Conservation (phyloP, 2,329 filamentous ascomycete genomes). For the Pseudopyricularia cyperi region DNA sequence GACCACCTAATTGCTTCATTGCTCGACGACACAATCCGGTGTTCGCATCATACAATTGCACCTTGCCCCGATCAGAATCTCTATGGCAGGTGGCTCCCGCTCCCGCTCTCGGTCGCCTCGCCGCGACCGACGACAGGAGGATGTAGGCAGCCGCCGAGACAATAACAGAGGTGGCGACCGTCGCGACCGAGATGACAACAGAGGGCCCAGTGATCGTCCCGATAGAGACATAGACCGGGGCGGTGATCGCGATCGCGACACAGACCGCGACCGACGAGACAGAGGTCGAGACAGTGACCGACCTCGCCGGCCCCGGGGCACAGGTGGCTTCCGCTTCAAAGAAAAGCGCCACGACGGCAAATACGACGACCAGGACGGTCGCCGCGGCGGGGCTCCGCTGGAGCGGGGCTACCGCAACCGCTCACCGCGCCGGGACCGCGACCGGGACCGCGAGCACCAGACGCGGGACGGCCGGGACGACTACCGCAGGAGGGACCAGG, state of each 20-base stretch:
- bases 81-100: background rate
- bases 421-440: conserved; percentile 18
- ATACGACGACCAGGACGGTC: conserved; percentile 23
- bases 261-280: conserved; percentile 14
- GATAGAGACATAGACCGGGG: conserved; percentile 7
- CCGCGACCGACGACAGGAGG: background rate
- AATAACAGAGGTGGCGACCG: background rate
- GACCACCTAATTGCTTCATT: background rate
- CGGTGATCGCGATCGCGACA: conserved; percentile 6
- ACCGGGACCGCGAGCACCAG: conserved; percentile 7
- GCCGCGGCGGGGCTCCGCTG: conserved; percentile 25
- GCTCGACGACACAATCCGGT: background rate
- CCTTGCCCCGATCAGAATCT: background rate
- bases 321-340: conserved; percentile 46
- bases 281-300: conserved; percentile 17
- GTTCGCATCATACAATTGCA: background rate
- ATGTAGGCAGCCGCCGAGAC: background rate
- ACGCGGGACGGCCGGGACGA: conserved; percentile 22
- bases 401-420: conserved; percentile 37
- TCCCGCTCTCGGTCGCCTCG: background rate
- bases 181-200: conserved; percentile 9
- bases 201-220: conserved; percentile 13
- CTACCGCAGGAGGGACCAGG: conserved; percentile 16
- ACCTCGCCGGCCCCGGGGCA: conserved; percentile 13
- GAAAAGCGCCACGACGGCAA: conserved; percentile 35